A percentile compares a stretch with the other conserved stretches of the same genome.
These are phyloP conservation scores for Lachnellula hyalina DNA, from an alignment of 2,329 filamentous ascomycete species.

Conservation along the genomic window DNA sequence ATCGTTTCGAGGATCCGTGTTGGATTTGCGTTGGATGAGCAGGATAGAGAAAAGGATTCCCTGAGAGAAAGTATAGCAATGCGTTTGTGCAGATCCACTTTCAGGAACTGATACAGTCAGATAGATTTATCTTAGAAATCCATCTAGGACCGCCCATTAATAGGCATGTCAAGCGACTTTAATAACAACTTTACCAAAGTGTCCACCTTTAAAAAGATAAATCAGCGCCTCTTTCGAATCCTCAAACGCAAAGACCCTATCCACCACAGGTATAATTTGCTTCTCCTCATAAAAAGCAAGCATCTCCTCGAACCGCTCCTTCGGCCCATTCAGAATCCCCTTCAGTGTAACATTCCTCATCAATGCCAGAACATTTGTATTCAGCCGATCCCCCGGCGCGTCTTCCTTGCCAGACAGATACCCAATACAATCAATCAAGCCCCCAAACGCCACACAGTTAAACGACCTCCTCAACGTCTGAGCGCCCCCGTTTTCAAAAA, in stretches of 20 bases:
- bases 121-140: no score
- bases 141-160: no score
- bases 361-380: constrained; percentile 54
- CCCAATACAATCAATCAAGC: constrained; percentile 47
- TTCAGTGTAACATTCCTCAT: constrained; percentile 42
- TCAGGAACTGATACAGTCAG: no score
- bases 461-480: constrained; percentile 48
- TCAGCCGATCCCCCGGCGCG: constrained; percentile 46
- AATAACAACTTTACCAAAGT: constrained; percentile 44
- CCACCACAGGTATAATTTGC: constrained; percentile 43
- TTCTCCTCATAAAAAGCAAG: constrained; percentile 40
- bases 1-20: no score
- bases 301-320: constrained; percentile 51
- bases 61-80: no score
- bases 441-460: constrained; percentile 48
- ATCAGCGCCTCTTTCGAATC: constrained; percentile 42
- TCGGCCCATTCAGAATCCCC: constrained; percentile 58
- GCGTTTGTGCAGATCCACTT: not conserved
- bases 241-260: constrained; percentile 42
- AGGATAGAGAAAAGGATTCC: no score
- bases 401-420: constrained; percentile 51
- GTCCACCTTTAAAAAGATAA: constrained; percentile 43
- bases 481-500: constrained; percentile 51
- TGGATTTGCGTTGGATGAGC: no score
- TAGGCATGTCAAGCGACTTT: constrained; percentile 9